A percentile compares a stretch with the other conserved stretches of the same genome.
Evolutionary conservation across 1,284 basidiomycete genomes (phyloP).

Genomic region (Ceratobasidium sp.): DNA sequence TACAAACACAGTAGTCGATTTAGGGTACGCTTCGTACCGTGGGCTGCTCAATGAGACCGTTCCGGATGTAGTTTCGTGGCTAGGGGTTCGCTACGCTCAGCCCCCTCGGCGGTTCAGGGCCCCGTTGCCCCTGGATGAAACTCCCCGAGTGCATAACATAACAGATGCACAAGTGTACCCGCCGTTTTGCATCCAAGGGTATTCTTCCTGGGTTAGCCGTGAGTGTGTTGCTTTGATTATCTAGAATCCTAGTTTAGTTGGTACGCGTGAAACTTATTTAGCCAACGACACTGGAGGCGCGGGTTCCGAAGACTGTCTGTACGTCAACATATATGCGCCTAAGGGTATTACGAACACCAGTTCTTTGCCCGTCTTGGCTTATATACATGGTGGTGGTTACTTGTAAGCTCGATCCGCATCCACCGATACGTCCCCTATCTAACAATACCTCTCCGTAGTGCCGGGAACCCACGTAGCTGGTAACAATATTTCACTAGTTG

Average conservation of each 20-base stretch:
- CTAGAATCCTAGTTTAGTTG: background rate
- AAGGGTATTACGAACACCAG: constrained; percentile 47
- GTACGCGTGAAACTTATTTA: constrained; percentile 42
- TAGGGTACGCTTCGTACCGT: constrained; percentile 51
- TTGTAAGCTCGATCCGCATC: constrained; percentile 44
- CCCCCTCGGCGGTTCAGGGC: constrained; percentile 55
- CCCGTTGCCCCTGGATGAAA: constrained; percentile 49
- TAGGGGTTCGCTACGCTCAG: constrained; percentile 57
- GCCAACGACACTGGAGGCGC: constrained; percentile 62
- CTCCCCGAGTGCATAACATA: constrained; percentile 26
- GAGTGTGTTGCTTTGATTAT: background rate
- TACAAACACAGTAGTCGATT: constrained; percentile 40
- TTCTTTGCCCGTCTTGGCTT: constrained; percentile 66
- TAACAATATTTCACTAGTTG: background rate
- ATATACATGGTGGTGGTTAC: constrained; percentile 66
- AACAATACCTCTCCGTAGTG: constrained; percentile 4
- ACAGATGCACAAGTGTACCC: constrained; percentile 31
- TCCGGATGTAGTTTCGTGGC: constrained; percentile 57
- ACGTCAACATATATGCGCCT: constrained; percentile 55
- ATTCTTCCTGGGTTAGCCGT: background rate
- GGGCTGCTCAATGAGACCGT: constrained; percentile 55
- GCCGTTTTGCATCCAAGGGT: constrained; percentile 17
- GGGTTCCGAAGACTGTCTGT: constrained; percentile 62
- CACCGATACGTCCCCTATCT: constrained; percentile 36
- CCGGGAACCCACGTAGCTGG: constrained; percentile 26